Evolutionary conservation across 805 yeast species (phyloP), one percentile per base, ranked within the genome.

Genomic region (Saturnispora besseyi): DNA sequence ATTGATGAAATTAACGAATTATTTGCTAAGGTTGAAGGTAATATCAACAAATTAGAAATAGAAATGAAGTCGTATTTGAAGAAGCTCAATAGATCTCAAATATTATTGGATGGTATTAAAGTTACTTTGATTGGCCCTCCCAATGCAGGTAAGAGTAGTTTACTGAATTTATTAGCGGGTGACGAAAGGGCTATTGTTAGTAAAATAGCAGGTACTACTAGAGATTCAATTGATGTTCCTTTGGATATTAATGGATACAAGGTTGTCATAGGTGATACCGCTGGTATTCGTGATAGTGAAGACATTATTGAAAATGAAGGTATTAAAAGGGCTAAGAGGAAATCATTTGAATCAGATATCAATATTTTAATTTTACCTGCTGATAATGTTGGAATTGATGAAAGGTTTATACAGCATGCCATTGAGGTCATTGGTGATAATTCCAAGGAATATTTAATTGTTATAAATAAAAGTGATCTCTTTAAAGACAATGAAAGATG

Each of bases 81-180:
- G 1, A 77, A 72, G 57, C 76, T 82, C 5, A 70, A 71, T 37
- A 67, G 78, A 48, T 76, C 87, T 0, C 85, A 81, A 55, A 68
- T 90, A 1, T 63, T 91, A 13, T 64, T 82, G 38, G 71, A 75
- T 24, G 99, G 99, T 1, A 79, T 91, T 29, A 78, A 78, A 51
- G 59, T 90, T 26, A 79, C 83, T 0, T 68, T 93, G 9, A 55
- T 90, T 12, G 99, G 99, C 0, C 93, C 95, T 6, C 96, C 99
- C 1, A 93, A 93, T 64, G 96, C 96, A 1, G 99, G 99, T 0
- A 93, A 93, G 62, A 89, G 96, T 3, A 87, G 96, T 1, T 66
- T 93, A 10, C 65, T 93, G 46, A 93, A 93, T 59, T 60, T 68
- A n/a, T 64, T 93, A 7, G 87, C 90, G 0, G 75, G 81, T 51